phyloP scores from a whole-genome alignment of 2,329 filamentous ascomycete species.

The Botrytis fabae region DNA sequence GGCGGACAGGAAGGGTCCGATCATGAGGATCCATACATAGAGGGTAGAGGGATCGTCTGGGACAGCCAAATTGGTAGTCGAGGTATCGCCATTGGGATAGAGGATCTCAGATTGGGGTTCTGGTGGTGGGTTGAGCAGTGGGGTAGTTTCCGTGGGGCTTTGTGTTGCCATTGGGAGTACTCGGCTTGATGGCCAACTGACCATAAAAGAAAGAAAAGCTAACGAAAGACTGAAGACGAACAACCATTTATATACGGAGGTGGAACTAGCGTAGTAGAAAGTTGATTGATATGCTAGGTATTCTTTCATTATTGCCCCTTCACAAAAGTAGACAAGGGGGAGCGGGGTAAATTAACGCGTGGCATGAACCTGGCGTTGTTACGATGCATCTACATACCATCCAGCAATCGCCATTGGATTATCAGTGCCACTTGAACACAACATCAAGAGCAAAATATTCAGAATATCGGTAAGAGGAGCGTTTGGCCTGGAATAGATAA shows the following conservation, averaged over 20 bases:
- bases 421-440: not conserved
- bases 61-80: not conserved
- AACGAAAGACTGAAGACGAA: not conserved
- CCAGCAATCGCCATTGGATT: not conserved
- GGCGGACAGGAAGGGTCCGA: conserved; percentile 15
- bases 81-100: conserved; percentile 6
- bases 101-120: not conserved
- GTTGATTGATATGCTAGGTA: not conserved
- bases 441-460: not conserved
- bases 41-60: not conserved
- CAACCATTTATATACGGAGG: not conserved
- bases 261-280: not conserved
- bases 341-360: not conserved
- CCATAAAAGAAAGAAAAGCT: not conserved
- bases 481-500: not conserved
- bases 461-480: not conserved
- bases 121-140: not conserved
- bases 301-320: not conserved
- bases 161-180: conserved; percentile 4
- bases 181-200: not conserved
- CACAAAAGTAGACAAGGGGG: not conserved
- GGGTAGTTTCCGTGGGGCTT: conserved; percentile 3
- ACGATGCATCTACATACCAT: not conserved
- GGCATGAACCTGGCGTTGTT: not conserved
- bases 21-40: conserved; percentile 4